phyloP scores from a whole-genome alignment of 345 rosid species.

The Bruguiera sexangula region DNA sequence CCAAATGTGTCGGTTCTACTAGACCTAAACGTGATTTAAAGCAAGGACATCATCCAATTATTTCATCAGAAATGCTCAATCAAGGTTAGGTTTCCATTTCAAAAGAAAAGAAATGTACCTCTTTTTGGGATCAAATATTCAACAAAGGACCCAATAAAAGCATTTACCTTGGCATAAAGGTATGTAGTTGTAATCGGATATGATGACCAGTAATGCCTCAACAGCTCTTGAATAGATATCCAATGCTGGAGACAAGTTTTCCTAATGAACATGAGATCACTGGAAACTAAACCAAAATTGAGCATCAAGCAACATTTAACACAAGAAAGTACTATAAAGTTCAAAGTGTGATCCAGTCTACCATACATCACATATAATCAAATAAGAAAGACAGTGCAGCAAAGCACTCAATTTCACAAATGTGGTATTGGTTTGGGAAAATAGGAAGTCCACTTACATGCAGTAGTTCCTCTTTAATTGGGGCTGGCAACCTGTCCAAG shows the following conservation, averaged over 20 bases:
- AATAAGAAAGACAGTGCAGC: background rate
- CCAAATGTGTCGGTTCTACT: background rate
- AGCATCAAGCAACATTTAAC: conserved; percentile 8
- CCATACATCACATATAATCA: conserved; percentile 1
- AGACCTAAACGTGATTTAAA: background rate
- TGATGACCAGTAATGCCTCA: conserved; percentile 91
- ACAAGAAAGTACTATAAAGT: background rate
- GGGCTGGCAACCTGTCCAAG: conserved; percentile 67
- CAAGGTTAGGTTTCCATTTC: background rate
- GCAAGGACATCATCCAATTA: background rate
- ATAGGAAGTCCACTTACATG: conserved; percentile 41
- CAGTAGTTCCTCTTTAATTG: conserved; percentile 69
- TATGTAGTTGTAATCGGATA: conserved; percentile 76
- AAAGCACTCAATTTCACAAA: background rate
- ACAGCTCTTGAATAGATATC: conserved; percentile 73
- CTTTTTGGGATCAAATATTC: background rate
- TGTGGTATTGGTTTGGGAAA: background rate
- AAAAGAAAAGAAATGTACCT: background rate
- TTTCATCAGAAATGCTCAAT: background rate
- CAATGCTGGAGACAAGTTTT: conserved; percentile 54
- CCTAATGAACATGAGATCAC: conserved; percentile 24
- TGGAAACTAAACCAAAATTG: conserved; percentile 18
- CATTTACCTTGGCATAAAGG: conserved; percentile 70
- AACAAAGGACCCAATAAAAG: background rate
- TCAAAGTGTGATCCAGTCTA: conserved; percentile 1